A percentile compares a stretch with the other conserved stretches of the same genome.
Evolutionary conservation across 768 basidiomycete species (phyloP).

Genomic region (Pleurotus pulmonarius): DNA sequence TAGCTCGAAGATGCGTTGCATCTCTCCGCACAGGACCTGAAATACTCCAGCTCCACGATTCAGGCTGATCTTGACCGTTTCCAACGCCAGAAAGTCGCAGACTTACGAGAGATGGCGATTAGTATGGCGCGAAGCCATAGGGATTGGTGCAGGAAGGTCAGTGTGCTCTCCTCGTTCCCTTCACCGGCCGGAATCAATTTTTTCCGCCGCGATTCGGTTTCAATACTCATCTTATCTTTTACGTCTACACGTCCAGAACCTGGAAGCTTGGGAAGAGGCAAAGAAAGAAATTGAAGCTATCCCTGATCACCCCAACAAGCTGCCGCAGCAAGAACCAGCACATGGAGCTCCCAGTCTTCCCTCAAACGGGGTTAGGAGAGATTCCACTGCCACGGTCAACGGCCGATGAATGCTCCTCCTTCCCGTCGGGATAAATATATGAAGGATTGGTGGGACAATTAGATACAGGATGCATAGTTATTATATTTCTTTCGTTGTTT

Average conservation of each 20-base stretch:
- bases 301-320: conserved; percentile 82
- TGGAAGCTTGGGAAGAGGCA: conserved; percentile 96
- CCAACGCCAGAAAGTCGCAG: conserved; percentile 97
- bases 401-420: conserved; percentile 36
- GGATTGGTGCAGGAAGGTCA: conserved; percentile 96
- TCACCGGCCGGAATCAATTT: conserved; percentile 10
- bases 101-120: conserved; percentile 91
- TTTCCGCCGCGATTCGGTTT: conserved; percentile 7
- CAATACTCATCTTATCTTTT: conserved; percentile 4
- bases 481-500: conserved; percentile 6
- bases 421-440: conserved; percentile 7
- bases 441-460: conserved; percentile 8
- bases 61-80: conserved; percentile 98
- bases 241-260: conserved; percentile 56
- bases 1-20: conserved; percentile 96
- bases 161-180: conserved; percentile 3
- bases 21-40: conserved; percentile 87
- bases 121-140: conserved; percentile 86
- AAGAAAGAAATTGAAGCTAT: conserved; percentile 90
- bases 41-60: conserved; percentile 94
- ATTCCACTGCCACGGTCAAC: conserved; percentile 70
- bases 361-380: conserved; percentile 45
- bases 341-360: conserved; percentile 24
- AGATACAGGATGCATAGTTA: conserved; percentile 3
- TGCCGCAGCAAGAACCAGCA: conserved; percentile 36